Conservation (phyloP, 2,329 filamentous ascomycete species). For the Exophiala aquamarina region DNA sequence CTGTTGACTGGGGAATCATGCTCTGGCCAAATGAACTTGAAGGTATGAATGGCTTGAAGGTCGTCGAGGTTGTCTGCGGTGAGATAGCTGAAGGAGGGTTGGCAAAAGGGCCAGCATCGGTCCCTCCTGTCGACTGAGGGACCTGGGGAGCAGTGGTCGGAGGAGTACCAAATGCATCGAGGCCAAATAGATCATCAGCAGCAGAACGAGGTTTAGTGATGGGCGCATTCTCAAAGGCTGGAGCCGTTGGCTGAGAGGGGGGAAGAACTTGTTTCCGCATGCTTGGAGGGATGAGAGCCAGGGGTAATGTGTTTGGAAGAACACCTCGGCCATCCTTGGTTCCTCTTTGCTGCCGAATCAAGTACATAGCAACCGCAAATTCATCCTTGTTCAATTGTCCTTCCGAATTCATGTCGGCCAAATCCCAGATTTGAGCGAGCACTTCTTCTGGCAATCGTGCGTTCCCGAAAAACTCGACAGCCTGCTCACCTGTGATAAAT, state of each 20-base stretch:
- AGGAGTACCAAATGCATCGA: conserved; percentile 69
- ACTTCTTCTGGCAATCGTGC: conserved; percentile 85
- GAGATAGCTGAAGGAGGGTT: conserved; percentile 41
- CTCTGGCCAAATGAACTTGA: conserved; percentile 89
- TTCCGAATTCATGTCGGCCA: conserved; percentile 89
- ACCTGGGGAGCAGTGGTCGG: conserved; percentile 52
- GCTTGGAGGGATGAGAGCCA: conserved; percentile 80
- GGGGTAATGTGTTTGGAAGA: conserved; percentile 74
- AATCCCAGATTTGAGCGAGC: conserved; percentile 93
- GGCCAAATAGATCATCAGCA: conserved; percentile 87
- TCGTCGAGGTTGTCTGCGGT: conserved; percentile 38
- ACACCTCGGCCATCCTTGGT: conserved; percentile 61
- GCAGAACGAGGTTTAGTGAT: conserved; percentile 69
- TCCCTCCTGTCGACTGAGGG: conserved; percentile 72
- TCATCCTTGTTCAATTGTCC: conserved; percentile 84
- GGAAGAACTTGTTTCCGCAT: conserved; percentile 61
- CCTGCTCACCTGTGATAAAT: conserved; percentile 89
- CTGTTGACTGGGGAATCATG: conserved; percentile 74
- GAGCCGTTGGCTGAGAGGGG: conserved; percentile 43
- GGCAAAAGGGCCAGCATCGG: conserved; percentile 56
- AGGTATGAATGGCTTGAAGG: conserved; percentile 88
- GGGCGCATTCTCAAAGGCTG: conserved; percentile 44
- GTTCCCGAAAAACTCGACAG: conserved; percentile 90
- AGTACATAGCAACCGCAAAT: conserved; percentile 95
- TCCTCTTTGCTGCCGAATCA: conserved; percentile 85